Evolutionary conservation across 257 asterid species (phyloP), one percentile per base, ranked within the genome.

Genomic region (Solanum commersonii): DNA sequence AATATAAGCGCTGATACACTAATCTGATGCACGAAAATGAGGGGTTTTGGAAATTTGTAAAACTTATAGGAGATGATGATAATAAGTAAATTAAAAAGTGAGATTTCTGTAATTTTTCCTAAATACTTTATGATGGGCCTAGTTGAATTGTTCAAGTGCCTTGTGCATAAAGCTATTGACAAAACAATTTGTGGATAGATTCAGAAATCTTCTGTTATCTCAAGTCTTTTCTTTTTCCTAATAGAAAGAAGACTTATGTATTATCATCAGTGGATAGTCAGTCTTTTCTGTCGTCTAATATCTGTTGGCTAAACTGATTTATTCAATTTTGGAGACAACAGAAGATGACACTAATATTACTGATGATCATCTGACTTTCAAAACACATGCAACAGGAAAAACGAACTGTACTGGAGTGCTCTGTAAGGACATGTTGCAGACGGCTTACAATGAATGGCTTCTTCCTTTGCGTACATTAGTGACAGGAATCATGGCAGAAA

Each of bases 401-500:
- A 90, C 95, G 23, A 97, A 96, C 92, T 79, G 81, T 34, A 96
- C 94, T 3, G 96, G 95, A 52, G 90, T 96, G 87, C 84, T 96
- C 68, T 88, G 91, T 5, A 90, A 89, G 91, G 95, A 94, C 72
- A 92, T 77, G 27, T 83, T 97, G 90, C 87, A 63, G 90, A 92
- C 84, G 89, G 96, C 91, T 27, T 93, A 92, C 91, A 86, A 87
- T 6, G 95, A 94, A 84, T 97, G 99, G 99, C 91, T 97, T 89
- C 98, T 97, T 35, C 99, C 99, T 29, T 92, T 97, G 52, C 98
- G 96, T 12, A 70, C 91, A 15, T 85, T 97, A 89, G 94, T 95
- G 87, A 77, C 91, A 0, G 91, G 93, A 85, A 86, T 89, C 52
- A 70, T 87, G 74, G 93, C 94, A 37, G 94, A 92, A 86, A 91